phyloP scores from a whole-genome alignment of 2,329 filamentous ascomycete species.

The Fusarium gaditjirri region DNA sequence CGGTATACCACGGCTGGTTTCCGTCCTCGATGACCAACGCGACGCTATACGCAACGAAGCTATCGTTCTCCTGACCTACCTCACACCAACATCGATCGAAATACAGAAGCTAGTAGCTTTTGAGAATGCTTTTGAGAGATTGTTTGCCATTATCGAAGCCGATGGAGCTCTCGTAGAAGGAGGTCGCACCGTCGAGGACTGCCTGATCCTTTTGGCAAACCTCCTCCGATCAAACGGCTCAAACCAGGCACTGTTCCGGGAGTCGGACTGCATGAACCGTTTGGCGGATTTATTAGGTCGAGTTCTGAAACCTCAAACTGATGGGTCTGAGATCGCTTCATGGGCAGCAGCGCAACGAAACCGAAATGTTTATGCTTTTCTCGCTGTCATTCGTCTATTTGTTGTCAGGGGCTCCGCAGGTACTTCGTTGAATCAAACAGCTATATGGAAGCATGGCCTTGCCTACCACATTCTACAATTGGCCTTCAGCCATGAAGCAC shows the following conservation, averaged over 20 bases:
- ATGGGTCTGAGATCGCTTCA: conserved; percentile 69
- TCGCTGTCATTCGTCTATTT: conserved; percentile 89
- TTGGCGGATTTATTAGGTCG: conserved; percentile 75
- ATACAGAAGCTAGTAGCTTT: conserved; percentile 96
- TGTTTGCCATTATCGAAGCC: conserved; percentile 82
- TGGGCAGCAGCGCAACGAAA: conserved; percentile 84
- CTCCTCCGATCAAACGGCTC: conserved; percentile 86
- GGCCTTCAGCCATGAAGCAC: conserved; percentile 79
- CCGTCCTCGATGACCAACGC: conserved; percentile 82
- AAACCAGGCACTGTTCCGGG: conserved; percentile 93
- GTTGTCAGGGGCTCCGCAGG: conserved; percentile 82
- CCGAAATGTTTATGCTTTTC: conserved; percentile 90
- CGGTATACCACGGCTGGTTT: conserved; percentile 87
- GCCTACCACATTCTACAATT: conserved; percentile 83
- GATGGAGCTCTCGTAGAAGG: conserved; percentile 88
- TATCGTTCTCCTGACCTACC: conserved; percentile 84
- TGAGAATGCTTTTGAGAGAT: conserved; percentile 88
- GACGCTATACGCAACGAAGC: conserved; percentile 91
- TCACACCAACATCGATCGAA: conserved; percentile 87
- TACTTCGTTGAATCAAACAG: conserved; percentile 83
- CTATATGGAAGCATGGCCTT: conserved; percentile 86
- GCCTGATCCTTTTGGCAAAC: conserved; percentile 89
- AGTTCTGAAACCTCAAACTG: conserved; percentile 63
- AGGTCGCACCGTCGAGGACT: conserved; percentile 90
- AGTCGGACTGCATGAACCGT: conserved; percentile 83